phyloP scores from a whole-genome alignment of 805 yeast species.

The Starmerella scarabaei region DNA sequence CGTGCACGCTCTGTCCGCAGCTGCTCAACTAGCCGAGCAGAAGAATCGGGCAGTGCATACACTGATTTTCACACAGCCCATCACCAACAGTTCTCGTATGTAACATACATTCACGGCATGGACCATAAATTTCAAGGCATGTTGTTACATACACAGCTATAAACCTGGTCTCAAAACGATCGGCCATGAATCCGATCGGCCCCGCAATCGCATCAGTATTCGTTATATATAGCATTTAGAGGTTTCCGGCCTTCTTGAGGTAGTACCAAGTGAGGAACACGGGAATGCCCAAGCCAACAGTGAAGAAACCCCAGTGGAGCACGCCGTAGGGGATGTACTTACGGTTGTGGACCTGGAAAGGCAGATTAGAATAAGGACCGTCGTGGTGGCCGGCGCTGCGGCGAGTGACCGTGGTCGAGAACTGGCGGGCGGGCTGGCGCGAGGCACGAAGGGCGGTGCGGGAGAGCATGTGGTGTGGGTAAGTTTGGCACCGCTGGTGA shows the following conservation, averaged over 20 bases:
- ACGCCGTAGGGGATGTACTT: slow-evolving; percentile 68
- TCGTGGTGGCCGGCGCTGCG: slow-evolving; percentile 46
- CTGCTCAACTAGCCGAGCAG: neutral
- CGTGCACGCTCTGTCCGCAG: neutral
- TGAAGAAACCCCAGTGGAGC: slow-evolving; percentile 66
- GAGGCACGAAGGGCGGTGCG: slow-evolving; percentile 15
- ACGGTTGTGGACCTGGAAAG: slow-evolving; percentile 89
- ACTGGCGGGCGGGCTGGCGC: slow-evolving; percentile 17
- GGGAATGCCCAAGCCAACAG: slow-evolving; percentile 58
- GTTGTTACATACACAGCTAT: neutral
- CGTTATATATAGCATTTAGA: too few species aligned
- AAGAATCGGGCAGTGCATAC: neutral
- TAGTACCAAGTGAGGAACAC: slow-evolving; percentile 68
- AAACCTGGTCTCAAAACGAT: neutral
- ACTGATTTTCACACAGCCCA: too few species aligned
- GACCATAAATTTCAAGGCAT: too few species aligned
- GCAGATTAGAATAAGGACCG: slow-evolving; percentile 85
- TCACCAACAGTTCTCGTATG: too few species aligned
- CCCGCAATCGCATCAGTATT: too few species aligned
- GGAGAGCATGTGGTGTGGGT: slow-evolving; percentile 15
- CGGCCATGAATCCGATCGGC: too few species aligned
- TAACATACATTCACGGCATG: too few species aligned
- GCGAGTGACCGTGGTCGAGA: slow-evolving; percentile 20
- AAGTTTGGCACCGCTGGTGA: slow-evolving; percentile 6
- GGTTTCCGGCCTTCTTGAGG: slow-evolving; percentile 69